Base-by-base conservation (phyloP, 495 filamentous ascomycete genomes). In the Penicillium nucicola region DNA sequence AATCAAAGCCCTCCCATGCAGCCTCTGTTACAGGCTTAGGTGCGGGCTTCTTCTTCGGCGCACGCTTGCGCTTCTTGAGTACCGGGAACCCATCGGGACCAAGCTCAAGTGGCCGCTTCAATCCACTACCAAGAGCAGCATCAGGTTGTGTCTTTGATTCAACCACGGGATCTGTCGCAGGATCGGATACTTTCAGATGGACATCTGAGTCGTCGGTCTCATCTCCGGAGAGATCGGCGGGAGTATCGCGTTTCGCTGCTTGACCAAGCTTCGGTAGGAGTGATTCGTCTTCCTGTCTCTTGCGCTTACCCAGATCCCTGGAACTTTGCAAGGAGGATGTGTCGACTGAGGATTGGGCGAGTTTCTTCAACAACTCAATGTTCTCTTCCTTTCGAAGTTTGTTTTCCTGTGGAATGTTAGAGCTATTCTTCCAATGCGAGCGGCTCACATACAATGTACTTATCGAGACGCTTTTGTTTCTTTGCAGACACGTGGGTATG, bases 381-480 rank as follows among this genome's bases (percentile, higher is more conserved):
- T 90, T 96, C 60, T 97, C 93, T 62, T 98, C 93, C 66, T 97
- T 97, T 62, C 80, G 86, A 6, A 97, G 74, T 77, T 98, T 98
- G 42, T 77, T 93, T 60, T 97, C 92, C 83, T 86, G 58, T 10
- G 13, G 15, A 7, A 7, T 28, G 55, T 74, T 48, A 71, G 61
- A 56, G 23, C 14, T 11, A 6, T 33, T 11, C 2, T 12, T 42
- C 10, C 15, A 18, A 32, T 13, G 14, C 8, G 28, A 15, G n/a
- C 13, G 6, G 14, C 36, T 20, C 33, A 68, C 77, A 13, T 64
- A 85, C 84, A 75, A 99, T 95, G 63, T 99, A 99, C 63, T 97
- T 97, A 50, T 97, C 90, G 30, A 99, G 72, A 33, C 93, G 79
- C 71, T 97, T 97, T 46, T 89, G 81, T 72, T 99, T 99, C 75